Base-by-base conservation (phyloP, 768 basidiomycete species). In the Boletus speciosus region DNA sequence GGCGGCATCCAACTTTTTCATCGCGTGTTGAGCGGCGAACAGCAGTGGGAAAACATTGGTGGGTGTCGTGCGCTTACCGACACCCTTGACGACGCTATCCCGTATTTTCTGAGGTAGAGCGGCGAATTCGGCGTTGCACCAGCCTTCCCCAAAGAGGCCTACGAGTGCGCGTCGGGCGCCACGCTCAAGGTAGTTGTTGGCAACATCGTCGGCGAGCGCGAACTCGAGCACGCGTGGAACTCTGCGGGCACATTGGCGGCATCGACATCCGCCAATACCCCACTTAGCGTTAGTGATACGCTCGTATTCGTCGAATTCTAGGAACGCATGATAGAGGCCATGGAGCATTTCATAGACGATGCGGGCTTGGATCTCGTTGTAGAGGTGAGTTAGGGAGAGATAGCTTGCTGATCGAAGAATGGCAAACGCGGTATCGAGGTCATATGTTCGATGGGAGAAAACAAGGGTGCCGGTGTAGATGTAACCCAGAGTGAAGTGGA, bases 401-500 rank as follows among this genome's bases (percentile, higher is more conserved):
- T 94, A 98, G 10, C 78, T 74, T 1, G 95, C 85, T 1, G 91
- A 84, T 37, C 86, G 84, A 68, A 93, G 83, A 63, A 98, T 92
- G 57, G 89, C 82, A 68, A 98, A 93, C 0, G 90, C 89, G 15
- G 94, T 98, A 41, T 85, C 80, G 61, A 98, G 84, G 73, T 98
- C 96, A 71, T 93, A 97, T 1, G 90, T 85, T 14, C 96, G 79
- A 62, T 98, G 90, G 4, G 91, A 93, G 69, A 98, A 97, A 29
- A 87, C 78, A 42, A 98, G 86, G 5, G 93, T 96, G 40, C 96
- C 97, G 5, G 93, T 91, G 66, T 98, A 98, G 43, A 98, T 84
- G 73, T 88, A 98, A 4, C 93, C 93, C 44, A 98, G 81, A 37
- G 92, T 92, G 68, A 98, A 98, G 67, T 96, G 92, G 5, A 97